Evolutionary conservation across 805 yeast species (phyloP), one percentile per base, ranked within the genome.

Genomic region (Metschnikowia amazonensis): DNA sequence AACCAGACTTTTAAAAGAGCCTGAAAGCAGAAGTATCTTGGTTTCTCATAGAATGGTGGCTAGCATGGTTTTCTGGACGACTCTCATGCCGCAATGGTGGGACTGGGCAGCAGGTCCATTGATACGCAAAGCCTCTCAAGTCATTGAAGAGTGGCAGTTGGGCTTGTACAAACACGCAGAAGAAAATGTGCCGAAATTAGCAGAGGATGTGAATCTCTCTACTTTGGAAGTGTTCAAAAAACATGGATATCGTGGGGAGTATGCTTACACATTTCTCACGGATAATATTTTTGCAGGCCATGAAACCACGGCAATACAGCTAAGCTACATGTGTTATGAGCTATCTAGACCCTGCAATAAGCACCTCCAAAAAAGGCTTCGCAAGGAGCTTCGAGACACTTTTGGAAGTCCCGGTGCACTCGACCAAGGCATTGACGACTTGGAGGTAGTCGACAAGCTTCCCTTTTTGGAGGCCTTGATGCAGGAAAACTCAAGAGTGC

Each of bases 201-300:
- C 30, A 1, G 37, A 45, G 1, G 52, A 45, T 5, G 56, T 59
- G 34, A 62, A 63, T 42, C 41, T 52, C 33, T 60, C 69, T 5
- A 67, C 74, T 2, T 56, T 71, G 31, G 68, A 67, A 46, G 55
- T 67, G 4, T 57, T 71, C 40, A 64, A 65, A 31, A 59, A 57
- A 40, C 57, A 56, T 42, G 73, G 73, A 1, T 50, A 63, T 25
- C 44, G 41, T 5, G 72, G 69, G 2, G 55, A 59, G 27, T 46
- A 59, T 38, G 75, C 75, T 2, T 70, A 69, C 52, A 62, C 73
- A 0, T 67, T 70, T 46, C 50, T 71, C 16, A 62, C 76, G 36
- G 90, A 84, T 56, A 87, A 84, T 58, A 72, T 83, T 31, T 82
- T 84, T 37, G 90, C 90, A 0, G 90, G 90, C 3, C 89, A 84